Conservation (phyloP, 441 rosid genomes). For the Mallotus japonicus region DNA sequence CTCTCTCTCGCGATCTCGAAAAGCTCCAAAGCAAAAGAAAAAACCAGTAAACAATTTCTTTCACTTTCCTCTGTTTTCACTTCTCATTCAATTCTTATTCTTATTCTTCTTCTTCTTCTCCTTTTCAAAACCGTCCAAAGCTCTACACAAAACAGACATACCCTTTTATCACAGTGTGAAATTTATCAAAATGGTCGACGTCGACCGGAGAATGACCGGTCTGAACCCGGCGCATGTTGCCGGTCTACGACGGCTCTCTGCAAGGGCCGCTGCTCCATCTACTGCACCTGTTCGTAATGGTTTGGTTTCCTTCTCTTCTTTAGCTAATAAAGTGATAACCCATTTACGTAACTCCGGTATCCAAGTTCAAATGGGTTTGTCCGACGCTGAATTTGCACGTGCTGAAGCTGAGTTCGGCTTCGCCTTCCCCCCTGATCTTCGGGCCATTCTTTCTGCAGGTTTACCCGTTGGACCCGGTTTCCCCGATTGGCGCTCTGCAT, state of each 20-base stretch:
- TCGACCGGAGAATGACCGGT: constrained; percentile 90
- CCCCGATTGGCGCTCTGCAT: constrained; percentile 86
- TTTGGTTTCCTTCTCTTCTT: constrained; percentile 62
- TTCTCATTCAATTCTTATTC: neutral
- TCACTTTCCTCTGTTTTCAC: constrained; percentile 18
- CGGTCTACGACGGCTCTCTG: constrained; percentile 92
- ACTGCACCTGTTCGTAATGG: constrained; percentile 58
- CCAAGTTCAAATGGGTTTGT: constrained; percentile 75
- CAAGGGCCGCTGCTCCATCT: constrained; percentile 81
- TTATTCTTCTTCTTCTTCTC: neutral
- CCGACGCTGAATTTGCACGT: constrained; percentile 84
- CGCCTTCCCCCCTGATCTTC: constrained; percentile 87
- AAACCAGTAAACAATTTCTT: neutral
- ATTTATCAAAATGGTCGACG: constrained; percentile 71
- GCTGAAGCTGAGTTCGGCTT: constrained; percentile 92
- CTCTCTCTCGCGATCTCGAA: neutral
- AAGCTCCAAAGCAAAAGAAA: neutral
- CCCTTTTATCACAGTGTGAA: neutral
- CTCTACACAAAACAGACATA: neutral
- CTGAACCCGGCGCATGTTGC: constrained; percentile 90
- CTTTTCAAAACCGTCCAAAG: neutral
- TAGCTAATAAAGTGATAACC: constrained; percentile 71
- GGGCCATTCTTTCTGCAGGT: constrained; percentile 84
- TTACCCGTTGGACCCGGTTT: constrained; percentile 82
- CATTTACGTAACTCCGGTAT: constrained; percentile 65